Evolutionary conservation across 495 filamentous ascomycete genomes (phyloP), one percentile per base, ranked within the genome.

Genomic region (Podospora pseudocomata): DNA sequence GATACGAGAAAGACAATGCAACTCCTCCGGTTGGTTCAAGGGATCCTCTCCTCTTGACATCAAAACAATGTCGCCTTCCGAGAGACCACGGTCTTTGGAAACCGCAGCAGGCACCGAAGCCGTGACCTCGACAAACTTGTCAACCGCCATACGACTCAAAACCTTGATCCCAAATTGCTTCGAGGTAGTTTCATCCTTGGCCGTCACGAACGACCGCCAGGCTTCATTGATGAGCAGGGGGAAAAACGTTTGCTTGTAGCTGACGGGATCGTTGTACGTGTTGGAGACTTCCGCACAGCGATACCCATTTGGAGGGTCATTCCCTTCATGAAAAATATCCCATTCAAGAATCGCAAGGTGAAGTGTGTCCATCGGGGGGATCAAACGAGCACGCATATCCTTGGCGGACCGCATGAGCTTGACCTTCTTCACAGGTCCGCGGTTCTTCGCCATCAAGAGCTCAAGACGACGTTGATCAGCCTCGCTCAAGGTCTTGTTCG

Each of bases 171-270:
- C 92, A 68, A 95, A 91, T 0, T 90, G 83, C 67, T 89, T 92
- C 73, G 88, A 89, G 27, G 82, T 88, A 16, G 87, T 86, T 78
- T 99, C 96, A 73, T 99, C 93, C 73, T 92, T 92, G 3, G 90
- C 87, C 60, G 92, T 92, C 39, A 96, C 87, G 72, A 99, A 95
- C 1, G 92, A 90, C 76, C 96, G 91, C 95, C 95, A 99, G 61
- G 93, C 94, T 78, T 99, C 95, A 60, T 97, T 88, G 60, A 96
- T 88, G 39, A 99, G 85, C 53, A 99, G 82, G 13, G 95, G 96
- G 66, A 93, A 88, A 81, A 98, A 99, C 0, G 92, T 94, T 62
- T 86, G 83, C 78, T 96, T 92, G 74, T 98, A 99, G 64, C 91
- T 88, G 61, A 78, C 76, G 19, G 92, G 90, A 65, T 90, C 88